phyloP scores from a whole-genome alignment of 352 stramenopile genomes.

The Phytophthora hybrid region DNA sequence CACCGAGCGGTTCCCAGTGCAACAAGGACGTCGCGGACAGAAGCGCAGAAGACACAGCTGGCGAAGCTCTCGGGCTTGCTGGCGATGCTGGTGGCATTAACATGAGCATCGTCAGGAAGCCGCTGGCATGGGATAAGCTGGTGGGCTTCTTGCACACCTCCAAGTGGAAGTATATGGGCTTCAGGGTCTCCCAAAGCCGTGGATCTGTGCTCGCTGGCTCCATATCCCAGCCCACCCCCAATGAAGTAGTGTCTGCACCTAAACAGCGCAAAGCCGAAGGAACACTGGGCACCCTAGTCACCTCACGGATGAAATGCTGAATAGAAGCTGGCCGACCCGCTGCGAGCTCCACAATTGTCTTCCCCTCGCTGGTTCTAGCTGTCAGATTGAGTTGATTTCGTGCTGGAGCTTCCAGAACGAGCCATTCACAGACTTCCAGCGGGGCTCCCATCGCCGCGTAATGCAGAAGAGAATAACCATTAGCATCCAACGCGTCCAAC shows the following conservation, averaged over 20 bases:
- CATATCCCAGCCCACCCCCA: conserved; percentile 70
- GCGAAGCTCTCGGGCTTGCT: conserved; percentile 27
- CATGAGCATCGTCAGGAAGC: conserved; percentile 65
- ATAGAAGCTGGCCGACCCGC: conserved; percentile 39
- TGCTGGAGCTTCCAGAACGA: conserved; percentile 56
- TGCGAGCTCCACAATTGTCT: conserved; percentile 56
- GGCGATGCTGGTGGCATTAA: conserved; percentile 43
- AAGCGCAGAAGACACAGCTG: conserved; percentile 29
- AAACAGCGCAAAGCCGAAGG: conserved; percentile 54
- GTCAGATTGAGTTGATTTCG: conserved; percentile 53
- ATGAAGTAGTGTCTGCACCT: conserved; percentile 54
- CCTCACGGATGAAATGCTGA: conserved; percentile 52
- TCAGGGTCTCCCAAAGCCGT: conserved; percentile 44
- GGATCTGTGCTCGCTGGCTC: conserved; percentile 39
- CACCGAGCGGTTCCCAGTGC: conserved; percentile 57
- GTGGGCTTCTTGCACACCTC: conserved; percentile 70
- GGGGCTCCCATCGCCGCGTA: conserved; percentile 73
- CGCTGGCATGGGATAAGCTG: conserved; percentile 52
- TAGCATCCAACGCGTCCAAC: conserved; percentile 53
- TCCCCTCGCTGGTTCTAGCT: conserved; percentile 51
- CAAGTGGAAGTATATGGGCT: conserved; percentile 61
- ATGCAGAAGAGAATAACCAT: conserved; percentile 70
- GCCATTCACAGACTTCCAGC: conserved; percentile 65
- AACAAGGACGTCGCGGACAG: conserved; percentile 56
- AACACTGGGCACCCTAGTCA: conserved; percentile 42